A percentile compares a stretch with the other conserved stretches of the same genome.
Conservation (phyloP, 805 yeast genomes). For the Komagataella kurtzmanii region DNA sequence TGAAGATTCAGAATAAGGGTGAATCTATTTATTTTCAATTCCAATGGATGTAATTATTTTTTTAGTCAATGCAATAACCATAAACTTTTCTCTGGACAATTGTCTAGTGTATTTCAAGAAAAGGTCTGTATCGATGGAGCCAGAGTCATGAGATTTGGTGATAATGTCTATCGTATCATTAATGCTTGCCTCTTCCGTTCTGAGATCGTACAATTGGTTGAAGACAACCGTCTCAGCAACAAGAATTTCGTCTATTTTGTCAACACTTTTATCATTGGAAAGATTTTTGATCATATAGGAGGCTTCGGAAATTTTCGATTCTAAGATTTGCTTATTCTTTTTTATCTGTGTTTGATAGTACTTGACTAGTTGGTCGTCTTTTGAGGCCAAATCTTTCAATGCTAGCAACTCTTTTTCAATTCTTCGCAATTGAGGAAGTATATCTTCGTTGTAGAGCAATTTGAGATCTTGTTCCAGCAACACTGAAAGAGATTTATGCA, state of each 20-base stretch:
- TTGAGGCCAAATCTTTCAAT: conserved; percentile 8
- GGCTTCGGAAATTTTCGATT: conserved; percentile 2
- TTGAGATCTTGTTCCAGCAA: conserved; percentile 1
- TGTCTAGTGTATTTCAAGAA: conserved; percentile 32
- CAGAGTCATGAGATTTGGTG: conserved; percentile 38
- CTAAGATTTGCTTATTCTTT: conserved; percentile 12
- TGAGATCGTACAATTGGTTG: conserved; percentile 50
- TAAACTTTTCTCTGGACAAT: conserved; percentile 53
- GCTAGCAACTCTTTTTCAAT: conserved; percentile 9
- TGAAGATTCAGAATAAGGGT: neutral
- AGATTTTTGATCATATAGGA: conserved; percentile 2
- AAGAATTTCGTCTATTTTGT: conserved; percentile 25
- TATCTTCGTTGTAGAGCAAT: conserved; percentile 3
- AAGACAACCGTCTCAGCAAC: conserved; percentile 38
- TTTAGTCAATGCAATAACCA: conserved; percentile 30
- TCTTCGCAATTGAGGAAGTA: conserved; percentile 2
- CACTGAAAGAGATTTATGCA: neutral
- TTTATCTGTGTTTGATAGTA: conserved; percentile 7
- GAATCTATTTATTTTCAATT: neutral
- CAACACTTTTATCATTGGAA: conserved; percentile 17
- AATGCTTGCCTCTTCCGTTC: conserved; percentile 57
- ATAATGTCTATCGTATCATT: conserved; percentile 51
- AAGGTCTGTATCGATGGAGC: conserved; percentile 25
- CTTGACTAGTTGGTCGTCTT: conserved; percentile 7
- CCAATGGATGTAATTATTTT: conserved; percentile 11